Evolutionary conservation across 2,329 filamentous ascomycete species (phyloP), one percentile per base, ranked within the genome.

Genomic region (Penicillium sp.): DNA sequence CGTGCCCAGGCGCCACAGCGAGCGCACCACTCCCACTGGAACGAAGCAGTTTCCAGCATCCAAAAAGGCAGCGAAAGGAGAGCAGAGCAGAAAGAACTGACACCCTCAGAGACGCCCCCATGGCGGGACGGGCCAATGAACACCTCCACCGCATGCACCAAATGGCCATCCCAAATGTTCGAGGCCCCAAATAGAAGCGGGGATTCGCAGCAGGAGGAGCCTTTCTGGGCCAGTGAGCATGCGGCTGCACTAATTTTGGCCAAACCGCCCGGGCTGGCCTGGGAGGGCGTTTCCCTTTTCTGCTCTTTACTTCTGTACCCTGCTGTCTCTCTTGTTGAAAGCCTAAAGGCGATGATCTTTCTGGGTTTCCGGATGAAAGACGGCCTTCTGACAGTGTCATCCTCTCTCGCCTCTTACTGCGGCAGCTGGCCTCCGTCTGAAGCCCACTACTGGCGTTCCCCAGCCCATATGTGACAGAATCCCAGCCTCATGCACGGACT

Each of bases 111-210:
- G 44, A 65, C 60, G 61, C 66, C 62, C 66, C 63, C 52, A 38
- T 58, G 58, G 55, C 17, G 35, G 17, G n/a, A 29, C 47, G 21
- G 54, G 17, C 68, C 67, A 69, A 70, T 70, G 26, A 61, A 11
- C 3, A 13, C 5, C 31, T 45, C 47, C 35, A 52, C 49, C 29
- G 50, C 55, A 53, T 51, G 48, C 50, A 49, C 30, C 50, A 47
- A 50, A 41, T 50, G 59, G 50, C 44, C 38, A 49, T 35, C 54
- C 47, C 54, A 54, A 26, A 54, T 54, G 67, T 63, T 70, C 68
- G 66, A 69, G 67, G 67, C 68, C 66, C 64, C 64, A 51, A 67
- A 66, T 64, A 19, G 62, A 68, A 66, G 66, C 67, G 66, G 67
- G 63, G 60, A 67, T 61, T 41, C 23, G 56, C 63, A 60, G 56